A percentile compares a stretch with the other conserved stretches of the same genome.
Evolutionary conservation across 495 filamentous ascomycete genomes (phyloP).

Genomic region (Aspergillus sclerotioniger): DNA sequence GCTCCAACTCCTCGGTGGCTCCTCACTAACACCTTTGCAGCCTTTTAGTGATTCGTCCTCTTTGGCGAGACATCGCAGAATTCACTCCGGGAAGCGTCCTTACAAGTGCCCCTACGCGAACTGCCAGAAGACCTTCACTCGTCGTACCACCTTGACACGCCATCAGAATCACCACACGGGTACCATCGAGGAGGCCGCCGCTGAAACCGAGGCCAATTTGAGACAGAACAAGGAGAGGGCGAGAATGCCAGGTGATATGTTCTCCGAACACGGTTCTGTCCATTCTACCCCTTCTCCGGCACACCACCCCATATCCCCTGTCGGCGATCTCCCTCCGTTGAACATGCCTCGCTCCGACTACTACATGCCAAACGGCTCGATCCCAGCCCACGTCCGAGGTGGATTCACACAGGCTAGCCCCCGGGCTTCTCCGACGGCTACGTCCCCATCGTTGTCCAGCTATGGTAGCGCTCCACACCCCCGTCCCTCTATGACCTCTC

Average conservation of each 20-base stretch:
- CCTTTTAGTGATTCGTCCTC: constrained; percentile 99
- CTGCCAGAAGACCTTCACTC: constrained; percentile 98
- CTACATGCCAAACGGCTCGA: constrained; percentile 64
- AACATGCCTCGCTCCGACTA: constrained; percentile 72
- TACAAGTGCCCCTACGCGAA: constrained; percentile 98
- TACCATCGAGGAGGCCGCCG: constrained; percentile 90
- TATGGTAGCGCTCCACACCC: constrained; percentile 54
- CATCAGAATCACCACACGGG: constrained; percentile 96
- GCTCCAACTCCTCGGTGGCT: constrained; percentile 2
- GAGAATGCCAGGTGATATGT: constrained; percentile 70
- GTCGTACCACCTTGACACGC: constrained; percentile 88
- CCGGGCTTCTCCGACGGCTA: constrained; percentile 62
- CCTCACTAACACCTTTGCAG: constrained; percentile 40
- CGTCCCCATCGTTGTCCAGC: constrained; percentile 58
- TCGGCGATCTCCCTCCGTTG: constrained; percentile 70
- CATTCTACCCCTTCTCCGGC: constrained; percentile 82
- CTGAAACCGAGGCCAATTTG: constrained; percentile 80
- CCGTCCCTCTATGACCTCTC: constrained; percentile 72
- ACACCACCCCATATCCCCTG: constrained; percentile 75
- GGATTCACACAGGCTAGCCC: constrained; percentile 76
- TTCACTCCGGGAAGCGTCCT: constrained; percentile 92
- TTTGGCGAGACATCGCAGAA: constrained; percentile 86
- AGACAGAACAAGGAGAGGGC: constrained; percentile 56
- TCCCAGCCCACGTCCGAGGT: constrained; percentile 81
- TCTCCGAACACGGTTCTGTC: constrained; percentile 78